Base-by-base conservation (phyloP, 345 rosid genomes). In the Boechera retrofracta region DNA sequence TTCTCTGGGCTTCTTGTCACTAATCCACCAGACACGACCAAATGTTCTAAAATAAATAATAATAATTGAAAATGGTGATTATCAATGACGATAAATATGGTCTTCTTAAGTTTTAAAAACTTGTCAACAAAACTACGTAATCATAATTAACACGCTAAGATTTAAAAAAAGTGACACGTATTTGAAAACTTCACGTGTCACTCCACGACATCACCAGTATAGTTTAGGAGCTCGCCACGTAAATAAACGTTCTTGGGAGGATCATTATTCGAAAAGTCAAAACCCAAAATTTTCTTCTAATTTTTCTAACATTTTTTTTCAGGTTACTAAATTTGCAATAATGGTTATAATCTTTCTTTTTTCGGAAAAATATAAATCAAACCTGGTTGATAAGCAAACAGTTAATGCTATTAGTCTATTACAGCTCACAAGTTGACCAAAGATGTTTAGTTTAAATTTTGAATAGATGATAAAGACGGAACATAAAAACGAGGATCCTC, bases 371-470 rank as follows among this genome's bases (percentile, higher is more conserved):
- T 28, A 11, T 39, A 39, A 75, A 49, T 48, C 24, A 39, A 75
- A 48, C 33, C 16, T 11, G 11, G 73, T 69, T 26, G 61, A 59
- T 67, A 38, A 67, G 67, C 31, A 67, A 74, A 28, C 45, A 75
- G 39, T 51, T 68, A 60, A 60, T 76, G 69, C 47, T 38, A 41
- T 21, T 21, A 21, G 24, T 21, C 24, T 21, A 21, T 68, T 68
- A 60, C 79, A 76, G 69, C 74, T 76, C 68, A 68, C 48, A 68
- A 76, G 38, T 76, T 76, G 79, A 76, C 79, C 55, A 51, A 28
- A 76, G 41, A 38, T 49, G 62, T 60, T 67, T 58, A 67, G 51
- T 51, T 41, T 2, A 18, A 38, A 75, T 28, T 35, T 35, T 32
- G 57, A 70, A 64, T 52, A 62, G 21, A 62, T 74, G 79, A 76